Conservation (phyloP, 805 yeast species). For the Yarrowia yakushimensis region DNA sequence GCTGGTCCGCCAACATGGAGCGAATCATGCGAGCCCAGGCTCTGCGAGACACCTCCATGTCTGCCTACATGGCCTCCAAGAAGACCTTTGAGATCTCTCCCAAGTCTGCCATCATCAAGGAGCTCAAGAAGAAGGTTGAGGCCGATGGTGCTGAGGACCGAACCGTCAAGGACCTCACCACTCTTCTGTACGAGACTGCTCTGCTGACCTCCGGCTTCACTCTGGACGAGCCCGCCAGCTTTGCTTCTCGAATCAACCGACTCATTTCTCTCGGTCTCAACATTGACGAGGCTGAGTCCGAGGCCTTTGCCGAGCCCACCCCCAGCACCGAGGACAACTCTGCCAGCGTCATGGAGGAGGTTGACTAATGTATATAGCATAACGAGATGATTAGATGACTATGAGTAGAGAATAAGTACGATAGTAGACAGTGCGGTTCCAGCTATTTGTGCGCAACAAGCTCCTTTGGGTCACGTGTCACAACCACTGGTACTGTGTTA, state of each 20-base stretch:
- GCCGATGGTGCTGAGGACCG: slow-evolving; percentile 97
- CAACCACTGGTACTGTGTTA: too few species aligned
- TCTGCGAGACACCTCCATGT: slow-evolving; percentile 96
- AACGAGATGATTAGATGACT: background rate
- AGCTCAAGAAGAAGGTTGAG: slow-evolving; percentile 94
- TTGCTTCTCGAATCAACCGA: slow-evolving; percentile 97
- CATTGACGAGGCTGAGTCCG: slow-evolving; percentile 67
- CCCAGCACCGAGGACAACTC: slow-evolving; percentile 55
- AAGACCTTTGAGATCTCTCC: slow-evolving; percentile 99
- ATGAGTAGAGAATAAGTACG: background rate
- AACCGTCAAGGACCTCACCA: slow-evolving; percentile 96
- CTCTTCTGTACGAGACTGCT: slow-evolving; percentile 95
- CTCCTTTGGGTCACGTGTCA: background rate
- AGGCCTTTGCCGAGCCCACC: slow-evolving; percentile 39
- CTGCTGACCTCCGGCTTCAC: slow-evolving; percentile 98
- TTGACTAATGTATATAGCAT: slow-evolving; percentile 52
- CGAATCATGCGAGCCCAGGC: slow-evolving; percentile 99
- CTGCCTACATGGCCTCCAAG: slow-evolving; percentile 99
- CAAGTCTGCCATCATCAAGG: slow-evolving; percentile 89
- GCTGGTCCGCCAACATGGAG: slow-evolving; percentile 99
- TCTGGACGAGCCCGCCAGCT: slow-evolving; percentile 96
- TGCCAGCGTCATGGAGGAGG: slow-evolving; percentile 97
- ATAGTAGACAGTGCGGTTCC: too few species aligned
- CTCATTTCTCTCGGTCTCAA: slow-evolving; percentile 96
- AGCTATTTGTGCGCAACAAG: background rate